phyloP scores from a whole-genome alignment of 164 flowering plant genomes.

The Sedum album region DNA sequence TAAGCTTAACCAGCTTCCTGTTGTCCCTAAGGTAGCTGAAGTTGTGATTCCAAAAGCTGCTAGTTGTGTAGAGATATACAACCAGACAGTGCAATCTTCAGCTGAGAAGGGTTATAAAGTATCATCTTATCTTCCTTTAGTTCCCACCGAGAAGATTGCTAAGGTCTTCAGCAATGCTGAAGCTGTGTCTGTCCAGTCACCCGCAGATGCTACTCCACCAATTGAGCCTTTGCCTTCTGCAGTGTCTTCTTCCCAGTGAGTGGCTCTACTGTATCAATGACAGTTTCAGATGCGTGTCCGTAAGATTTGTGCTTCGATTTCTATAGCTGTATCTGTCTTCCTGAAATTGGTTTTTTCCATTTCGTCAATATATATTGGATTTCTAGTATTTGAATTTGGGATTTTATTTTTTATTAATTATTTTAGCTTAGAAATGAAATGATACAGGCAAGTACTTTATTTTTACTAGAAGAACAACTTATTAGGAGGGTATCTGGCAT shows the following conservation, averaged over 20 bases:
- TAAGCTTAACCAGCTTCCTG: conserved; percentile 30
- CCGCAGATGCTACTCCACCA: background rate
- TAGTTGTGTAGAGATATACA: conserved; percentile 19
- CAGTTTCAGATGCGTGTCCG: background rate
- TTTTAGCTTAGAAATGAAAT: too few relatives aligned
- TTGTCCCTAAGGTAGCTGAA: conserved; percentile 31
- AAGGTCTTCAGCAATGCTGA: background rate
- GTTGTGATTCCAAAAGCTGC: conserved; percentile 30
- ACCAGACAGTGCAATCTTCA: background rate
- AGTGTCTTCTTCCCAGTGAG: background rate
- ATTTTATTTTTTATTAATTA: too few relatives aligned
- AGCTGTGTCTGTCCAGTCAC: background rate
- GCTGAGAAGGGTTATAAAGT: background rate
- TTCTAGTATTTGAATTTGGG: too few relatives aligned
- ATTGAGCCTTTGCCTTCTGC: background rate
- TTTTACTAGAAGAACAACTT: too few relatives aligned
- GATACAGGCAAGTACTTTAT: too few relatives aligned
- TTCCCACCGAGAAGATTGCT: background rate
- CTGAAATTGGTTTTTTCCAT: too few relatives aligned
- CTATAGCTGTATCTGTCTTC: too few relatives aligned
- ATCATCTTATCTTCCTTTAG: background rate
- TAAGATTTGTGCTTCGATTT: too few relatives aligned
- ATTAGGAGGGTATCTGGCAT: too few relatives aligned
- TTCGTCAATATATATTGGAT: too few relatives aligned
- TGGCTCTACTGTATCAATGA: background rate